phyloP scores from a whole-genome alignment of 2,329 filamentous ascomycete genomes.

The Fusarium nelsonii region DNA sequence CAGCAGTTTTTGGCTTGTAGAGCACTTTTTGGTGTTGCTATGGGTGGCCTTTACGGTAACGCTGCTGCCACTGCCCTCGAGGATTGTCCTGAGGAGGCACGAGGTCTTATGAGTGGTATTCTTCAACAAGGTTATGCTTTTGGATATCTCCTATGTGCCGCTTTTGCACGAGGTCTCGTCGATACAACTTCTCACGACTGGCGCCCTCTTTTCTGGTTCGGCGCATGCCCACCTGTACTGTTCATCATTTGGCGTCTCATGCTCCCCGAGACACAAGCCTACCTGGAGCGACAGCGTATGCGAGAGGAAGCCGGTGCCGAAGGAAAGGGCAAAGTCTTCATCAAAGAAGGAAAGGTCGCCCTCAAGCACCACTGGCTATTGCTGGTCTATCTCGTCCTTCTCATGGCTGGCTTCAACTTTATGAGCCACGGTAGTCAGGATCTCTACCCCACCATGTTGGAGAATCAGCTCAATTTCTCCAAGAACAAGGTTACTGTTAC shows the following conservation, averaged over 20 bases:
- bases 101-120: conserved; percentile 81
- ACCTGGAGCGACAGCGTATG: conserved; percentile 73
- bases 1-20: conserved; percentile 79
- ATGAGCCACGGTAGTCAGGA: conserved; percentile 83
- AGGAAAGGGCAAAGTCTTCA: conserved; percentile 66
- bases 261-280: conserved; percentile 83
- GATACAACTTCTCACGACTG: conserved; percentile 83
- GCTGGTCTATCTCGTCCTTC: conserved; percentile 82
- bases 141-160: conserved; percentile 72
- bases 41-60: conserved; percentile 85
- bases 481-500: conserved; percentile 73
- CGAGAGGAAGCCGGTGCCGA: conserved; percentile 59
- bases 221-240: conserved; percentile 80
- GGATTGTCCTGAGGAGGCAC: conserved; percentile 74
- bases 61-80: conserved; percentile 83
- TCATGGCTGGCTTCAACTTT: conserved; percentile 94
- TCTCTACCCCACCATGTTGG: conserved; percentile 71
- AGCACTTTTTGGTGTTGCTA: conserved; percentile 81
- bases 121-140: conserved; percentile 79
- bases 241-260: conserved; percentile 83
- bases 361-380: conserved; percentile 84
- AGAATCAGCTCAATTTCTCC: conserved; percentile 66
- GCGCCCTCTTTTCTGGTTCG: conserved; percentile 92
- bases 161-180: conserved; percentile 74
- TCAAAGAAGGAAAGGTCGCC: conserved; percentile 82